These are phyloP conservation scores for Drechmeria coniospora DNA, from an alignment of 2,329 filamentous ascomycete species.

Conservation along the genomic window DNA sequence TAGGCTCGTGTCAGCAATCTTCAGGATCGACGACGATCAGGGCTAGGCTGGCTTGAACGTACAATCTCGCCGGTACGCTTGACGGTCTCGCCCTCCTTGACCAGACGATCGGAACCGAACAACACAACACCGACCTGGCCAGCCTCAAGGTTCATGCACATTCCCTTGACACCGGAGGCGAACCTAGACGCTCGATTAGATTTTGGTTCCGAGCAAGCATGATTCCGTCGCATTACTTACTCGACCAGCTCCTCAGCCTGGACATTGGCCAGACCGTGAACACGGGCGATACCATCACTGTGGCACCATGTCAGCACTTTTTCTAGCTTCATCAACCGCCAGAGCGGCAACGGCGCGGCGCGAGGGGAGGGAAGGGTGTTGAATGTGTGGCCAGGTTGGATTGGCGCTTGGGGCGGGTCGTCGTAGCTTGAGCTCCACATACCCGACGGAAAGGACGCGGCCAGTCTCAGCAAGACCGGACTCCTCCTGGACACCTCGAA, in stretches of 20 bases:
- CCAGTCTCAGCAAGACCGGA: conserved; percentile 93
- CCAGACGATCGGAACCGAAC: conserved; percentile 99
- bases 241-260: conserved; percentile 99
- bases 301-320: conserved; percentile 17
- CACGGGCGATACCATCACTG: conserved; percentile 99
- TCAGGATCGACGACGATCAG: neutral
- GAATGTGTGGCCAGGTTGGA: neutral
- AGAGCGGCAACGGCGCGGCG: neutral
- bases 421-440: conserved; percentile 33
- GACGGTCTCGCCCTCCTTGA: conserved; percentile 98
- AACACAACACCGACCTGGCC: conserved; percentile 99
- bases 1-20: conserved; percentile 23
- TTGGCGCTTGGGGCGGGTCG: neutral
- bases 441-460: conserved; percentile 97
- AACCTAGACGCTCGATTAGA: conserved; percentile 48
- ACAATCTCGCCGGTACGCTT: conserved; percentile 99
- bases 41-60: conserved; percentile 25
- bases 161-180: conserved; percentile 98
- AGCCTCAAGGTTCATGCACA: conserved; percentile 99
- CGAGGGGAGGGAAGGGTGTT: neutral
- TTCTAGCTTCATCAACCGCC: neutral
- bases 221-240: conserved; percentile 45
- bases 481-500: conserved; percentile 97
- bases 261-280: conserved; percentile 99
- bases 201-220: too few species aligned